Evolutionary conservation across 2,329 filamentous ascomycete species (phyloP).

Genomic region (Drechslerella stenobrocha): DNA sequence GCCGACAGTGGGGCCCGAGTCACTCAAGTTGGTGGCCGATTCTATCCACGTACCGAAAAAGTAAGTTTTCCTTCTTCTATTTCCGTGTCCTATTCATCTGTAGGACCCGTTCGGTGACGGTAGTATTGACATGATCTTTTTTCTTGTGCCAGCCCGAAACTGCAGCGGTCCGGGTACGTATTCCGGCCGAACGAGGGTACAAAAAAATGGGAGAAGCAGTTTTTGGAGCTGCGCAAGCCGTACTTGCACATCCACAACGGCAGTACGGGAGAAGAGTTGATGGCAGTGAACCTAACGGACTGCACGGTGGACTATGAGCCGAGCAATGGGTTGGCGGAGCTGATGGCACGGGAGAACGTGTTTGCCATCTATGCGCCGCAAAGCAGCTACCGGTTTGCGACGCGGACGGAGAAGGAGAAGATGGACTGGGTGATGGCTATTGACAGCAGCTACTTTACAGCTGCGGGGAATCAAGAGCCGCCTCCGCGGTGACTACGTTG

Average conservation of each 20-base stretch:
- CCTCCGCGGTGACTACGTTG: constrained; percentile 44
- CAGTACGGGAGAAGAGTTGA: constrained; percentile 84
- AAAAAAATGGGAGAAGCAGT: constrained; percentile 85
- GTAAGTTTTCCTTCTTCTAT: constrained; percentile 51
- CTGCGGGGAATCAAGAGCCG: constrained; percentile 6
- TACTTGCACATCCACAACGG: constrained; percentile 89
- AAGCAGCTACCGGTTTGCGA: constrained; percentile 93
- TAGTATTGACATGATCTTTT: too few species aligned
- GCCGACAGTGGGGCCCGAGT: constrained; percentile 46
- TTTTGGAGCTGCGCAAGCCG: constrained; percentile 85
- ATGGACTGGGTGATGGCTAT: constrained; percentile 96
- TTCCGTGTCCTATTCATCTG: constrained; percentile 58
- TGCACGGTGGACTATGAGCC: constrained; percentile 90
- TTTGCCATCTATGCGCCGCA: constrained; percentile 94
- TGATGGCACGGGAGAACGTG: constrained; percentile 71
- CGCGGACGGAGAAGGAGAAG: constrained; percentile 85
- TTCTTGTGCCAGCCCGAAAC: constrained; percentile 53
- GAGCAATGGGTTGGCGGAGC: constrained; percentile 68
- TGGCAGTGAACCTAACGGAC: constrained; percentile 83
- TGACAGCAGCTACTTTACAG: constrained; percentile 69
- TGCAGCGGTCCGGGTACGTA: constrained; percentile 85
- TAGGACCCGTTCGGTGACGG: constrained; percentile 19
- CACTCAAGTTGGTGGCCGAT: constrained; percentile 53
- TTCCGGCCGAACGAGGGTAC: constrained; percentile 80
- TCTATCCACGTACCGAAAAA: constrained; percentile 53